Evolutionary conservation across 495 filamentous ascomycete species (phyloP).

Genomic region (Aspergillus affinis): DNA sequence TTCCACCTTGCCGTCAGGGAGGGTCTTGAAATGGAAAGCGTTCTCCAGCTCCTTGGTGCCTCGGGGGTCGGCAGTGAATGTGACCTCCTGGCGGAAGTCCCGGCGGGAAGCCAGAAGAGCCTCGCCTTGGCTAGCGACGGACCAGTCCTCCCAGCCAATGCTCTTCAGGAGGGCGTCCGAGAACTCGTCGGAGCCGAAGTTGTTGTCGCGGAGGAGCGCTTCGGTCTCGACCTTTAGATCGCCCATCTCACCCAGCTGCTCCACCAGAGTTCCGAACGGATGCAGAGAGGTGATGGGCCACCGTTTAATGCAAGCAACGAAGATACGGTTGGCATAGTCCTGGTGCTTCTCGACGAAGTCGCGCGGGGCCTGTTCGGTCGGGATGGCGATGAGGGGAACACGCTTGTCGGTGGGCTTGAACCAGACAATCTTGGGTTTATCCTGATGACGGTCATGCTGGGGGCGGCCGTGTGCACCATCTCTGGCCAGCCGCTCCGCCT

Average conservation of each 20-base stretch:
- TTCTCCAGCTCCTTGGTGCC: constrained; percentile 83
- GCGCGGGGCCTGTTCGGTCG: constrained; percentile 93
- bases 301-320: constrained; percentile 97
- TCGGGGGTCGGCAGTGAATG: constrained; percentile 88
- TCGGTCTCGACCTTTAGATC: constrained; percentile 96
- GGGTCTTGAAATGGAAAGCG: constrained; percentile 84
- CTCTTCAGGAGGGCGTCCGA: constrained; percentile 93
- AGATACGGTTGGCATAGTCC: constrained; percentile 94
- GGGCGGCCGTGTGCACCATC: constrained; percentile 76
- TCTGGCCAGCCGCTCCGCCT: constrained; percentile 88
- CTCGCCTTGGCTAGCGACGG: constrained; percentile 77
- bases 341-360: constrained; percentile 99
- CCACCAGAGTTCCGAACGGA: constrained; percentile 95
- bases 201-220: constrained; percentile 94
- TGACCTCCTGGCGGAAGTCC: constrained; percentile 86
- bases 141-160: constrained; percentile 89
- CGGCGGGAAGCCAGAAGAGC: constrained; percentile 71
- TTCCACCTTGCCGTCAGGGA: constrained; percentile 81
- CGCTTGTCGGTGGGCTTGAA: constrained; percentile 99
- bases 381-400: constrained; percentile 95
- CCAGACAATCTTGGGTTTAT: constrained; percentile 99
- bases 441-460: constrained; percentile 81
- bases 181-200: constrained; percentile 97
- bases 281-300: constrained; percentile 99
- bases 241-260: constrained; percentile 96